These are phyloP conservation scores for Arctium lappa DNA, from an alignment of 129 eudicot genomes.

Conservation along the genomic window DNA sequence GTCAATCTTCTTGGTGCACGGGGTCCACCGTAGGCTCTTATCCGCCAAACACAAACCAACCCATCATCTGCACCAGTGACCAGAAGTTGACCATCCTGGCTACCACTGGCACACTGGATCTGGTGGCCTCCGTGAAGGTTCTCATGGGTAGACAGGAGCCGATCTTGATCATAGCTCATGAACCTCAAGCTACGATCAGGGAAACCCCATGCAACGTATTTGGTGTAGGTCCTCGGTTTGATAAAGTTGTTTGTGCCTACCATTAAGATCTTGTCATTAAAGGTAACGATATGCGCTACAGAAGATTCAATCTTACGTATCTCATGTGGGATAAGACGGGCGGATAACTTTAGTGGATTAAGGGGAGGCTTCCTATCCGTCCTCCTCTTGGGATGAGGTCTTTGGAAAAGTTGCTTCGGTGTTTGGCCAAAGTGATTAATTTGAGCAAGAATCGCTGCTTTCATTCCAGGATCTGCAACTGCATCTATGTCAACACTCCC, in stretches of 20 bases:
- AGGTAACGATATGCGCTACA: slow-evolving; percentile 56
- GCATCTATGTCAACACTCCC: slow-evolving; percentile 97
- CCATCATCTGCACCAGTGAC: slow-evolving; percentile 92
- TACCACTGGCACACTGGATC: slow-evolving; percentile 79
- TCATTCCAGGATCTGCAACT: slow-evolving; percentile 88
- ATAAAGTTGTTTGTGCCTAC: slow-evolving; percentile 68
- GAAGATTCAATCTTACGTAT: slow-evolving; percentile 55
- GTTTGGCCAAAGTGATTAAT: slow-evolving; percentile 98
- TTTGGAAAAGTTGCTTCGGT: slow-evolving; percentile 77
- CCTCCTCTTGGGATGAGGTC: slow-evolving; percentile 78
- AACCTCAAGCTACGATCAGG: slow-evolving; percentile 87
- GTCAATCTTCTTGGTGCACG: slow-evolving; percentile 44
- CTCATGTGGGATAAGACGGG: slow-evolving; percentile 63
- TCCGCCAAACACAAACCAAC: slow-evolving; percentile 80
- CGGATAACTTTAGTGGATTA: slow-evolving; percentile 64
- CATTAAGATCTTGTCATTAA: slow-evolving; percentile 59
- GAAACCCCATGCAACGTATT: slow-evolving; percentile 92
- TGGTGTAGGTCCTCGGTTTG: slow-evolving; percentile 75
- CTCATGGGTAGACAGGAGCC: slow-evolving; percentile 88
- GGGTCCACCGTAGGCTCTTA: slow-evolving; percentile 53
- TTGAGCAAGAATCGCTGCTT: slow-evolving; percentile 96
- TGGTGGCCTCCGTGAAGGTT: slow-evolving; percentile 86
- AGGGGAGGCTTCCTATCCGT: slow-evolving; percentile 53
- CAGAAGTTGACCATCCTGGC: slow-evolving; percentile 75
- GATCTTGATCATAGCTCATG: slow-evolving; percentile 72